Evolutionary conservation across 495 filamentous ascomycete species (phyloP), one percentile per base, ranked within the genome.

Genomic region (Podospora pseudopauciseta): DNA sequence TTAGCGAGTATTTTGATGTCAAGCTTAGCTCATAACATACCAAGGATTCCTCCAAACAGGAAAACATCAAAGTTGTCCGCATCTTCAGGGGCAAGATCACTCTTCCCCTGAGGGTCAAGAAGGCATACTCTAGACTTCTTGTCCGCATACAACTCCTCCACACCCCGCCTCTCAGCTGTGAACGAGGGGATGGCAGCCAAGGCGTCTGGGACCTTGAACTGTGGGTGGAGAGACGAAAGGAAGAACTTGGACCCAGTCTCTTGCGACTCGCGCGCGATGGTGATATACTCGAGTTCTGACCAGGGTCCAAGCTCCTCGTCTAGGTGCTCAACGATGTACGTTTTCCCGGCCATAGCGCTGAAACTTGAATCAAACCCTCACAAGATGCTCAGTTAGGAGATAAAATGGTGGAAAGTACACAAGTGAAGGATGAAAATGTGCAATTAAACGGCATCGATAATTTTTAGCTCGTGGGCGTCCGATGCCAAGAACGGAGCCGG

Each of bases 31-130:
- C 39, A 64, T 32, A 66, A 81, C 88, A 69, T 81, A 96, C 93
- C 94, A 67, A 99, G 81, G 78, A 99, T 99, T 3, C 95, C 95
- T 15, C 95, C 95, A 79, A 98, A 99, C 39, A 99, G 79, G 78
- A 97, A 99, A 16, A 91, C 88, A 69, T 97, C 92, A 78, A 98
- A 99, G 15, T 70, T 77, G 54, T 90, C 86, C 11, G 87, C 92
- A 82, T 99, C 95, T 56, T 88, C 89, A 0, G 96, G 95, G 56
- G 83, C 86, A 72, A 99, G 76, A 71, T 97, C 94, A 70, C 86
- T 85, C 71, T 84, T 80, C 5, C 92, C 96, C 32, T 89, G 82
- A 0, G 95, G 96, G 80, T 99, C 95, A 49, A 99, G 82, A 69
- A 99, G 82, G 76, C 95, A 99, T 64, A 97, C 90, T 64, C 87